phyloP scores from a whole-genome alignment of 371 early-diverging fungal genomes.

The Rhizopus stolonifer region DNA sequence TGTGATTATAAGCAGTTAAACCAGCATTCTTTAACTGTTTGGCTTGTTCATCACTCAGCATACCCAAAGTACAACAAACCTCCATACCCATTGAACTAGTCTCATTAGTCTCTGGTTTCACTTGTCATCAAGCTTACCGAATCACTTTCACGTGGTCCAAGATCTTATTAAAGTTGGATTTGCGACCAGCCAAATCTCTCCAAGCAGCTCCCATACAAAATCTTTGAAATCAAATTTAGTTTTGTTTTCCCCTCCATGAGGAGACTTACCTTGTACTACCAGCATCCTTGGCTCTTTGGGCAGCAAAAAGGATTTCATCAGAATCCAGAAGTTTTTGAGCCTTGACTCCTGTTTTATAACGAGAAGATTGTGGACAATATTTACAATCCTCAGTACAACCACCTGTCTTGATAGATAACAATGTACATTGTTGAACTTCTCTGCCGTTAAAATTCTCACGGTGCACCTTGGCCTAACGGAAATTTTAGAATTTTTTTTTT shows the following conservation, averaged over 20 bases:
- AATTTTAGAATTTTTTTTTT: constrained; percentile 3
- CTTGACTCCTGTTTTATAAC: constrained; percentile 71
- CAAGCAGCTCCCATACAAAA: constrained; percentile 89
- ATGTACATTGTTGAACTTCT: constrained; percentile 82
- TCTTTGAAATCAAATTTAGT: constrained; percentile 23
- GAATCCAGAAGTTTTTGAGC: constrained; percentile 74
- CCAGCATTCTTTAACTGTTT: constrained; percentile 81
- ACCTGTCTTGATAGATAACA: constrained; percentile 86
- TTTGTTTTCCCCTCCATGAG: constrained; percentile 5
- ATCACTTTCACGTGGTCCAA: constrained; percentile 77
- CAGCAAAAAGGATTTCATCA: constrained; percentile 74
- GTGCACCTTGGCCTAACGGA: constrained; percentile 71
- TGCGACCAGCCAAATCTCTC: constrained; percentile 82
- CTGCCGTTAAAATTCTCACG: constrained; percentile 71
- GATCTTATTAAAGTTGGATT: constrained; percentile 83
- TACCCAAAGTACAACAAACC: constrained; percentile 88
- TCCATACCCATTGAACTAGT: constrained; percentile 91
- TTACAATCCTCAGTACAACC: constrained; percentile 88
- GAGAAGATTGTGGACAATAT: constrained; percentile 85
- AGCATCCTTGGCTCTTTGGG: constrained; percentile 78
- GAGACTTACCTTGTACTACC: constrained; percentile 62
- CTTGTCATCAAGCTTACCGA: constrained; percentile 50
- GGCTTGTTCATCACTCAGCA: constrained; percentile 79
- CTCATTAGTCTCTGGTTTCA: no score
- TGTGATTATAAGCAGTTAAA: constrained; percentile 90